Evolutionary conservation across 805 yeast genomes (phyloP), one percentile per base, ranked within the genome.

Genomic region (Teunomyces panamensis): DNA sequence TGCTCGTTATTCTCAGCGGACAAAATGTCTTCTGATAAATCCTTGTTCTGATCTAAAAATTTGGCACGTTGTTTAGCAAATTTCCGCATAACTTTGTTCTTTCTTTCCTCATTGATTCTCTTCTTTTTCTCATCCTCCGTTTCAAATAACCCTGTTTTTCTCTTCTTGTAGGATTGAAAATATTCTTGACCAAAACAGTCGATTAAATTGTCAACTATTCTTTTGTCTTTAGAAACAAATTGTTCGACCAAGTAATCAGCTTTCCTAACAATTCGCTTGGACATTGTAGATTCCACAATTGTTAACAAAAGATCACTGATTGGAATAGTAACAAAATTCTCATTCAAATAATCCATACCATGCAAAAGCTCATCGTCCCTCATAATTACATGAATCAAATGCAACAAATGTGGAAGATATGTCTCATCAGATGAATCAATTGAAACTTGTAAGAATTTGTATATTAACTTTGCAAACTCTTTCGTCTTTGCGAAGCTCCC

Each of bases 311-410:
- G 64, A 49, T 79, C 80, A 57, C 83, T 69, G 30, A 83, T 70
- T 4, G 89, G 87, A 39, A 80, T 78, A 20, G 69, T 66, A n/a
- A 79, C 62, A 50, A 78, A 82, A 2, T 66, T 56, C n/a, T 74
- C 75, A 29, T 75, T 70, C 20, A 76, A 53, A 37, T 75, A 67
- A 1, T 58, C 47, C 8, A 59, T 48, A 1, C 81, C 84, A 52
- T 71, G 62, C 26, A 54, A 41, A 8, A 48, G 46, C 49, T 77
- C 82, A 45, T 75, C 75, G 57, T 83, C 85, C 27, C 68, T 56
- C 14, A 86, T 57, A 6, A 84, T 69, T 5, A 87, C 91, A 66
- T 87, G 89, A 2, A 85, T 53, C 43, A 87, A 69, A 60, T 87
- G 94, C 33, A 87, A 69, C n/a, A 84, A 57, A 37, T 80, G 81